Evolutionary conservation across 345 rosid species (phyloP).

Genomic region (Bretschneidera sinensis): DNA sequence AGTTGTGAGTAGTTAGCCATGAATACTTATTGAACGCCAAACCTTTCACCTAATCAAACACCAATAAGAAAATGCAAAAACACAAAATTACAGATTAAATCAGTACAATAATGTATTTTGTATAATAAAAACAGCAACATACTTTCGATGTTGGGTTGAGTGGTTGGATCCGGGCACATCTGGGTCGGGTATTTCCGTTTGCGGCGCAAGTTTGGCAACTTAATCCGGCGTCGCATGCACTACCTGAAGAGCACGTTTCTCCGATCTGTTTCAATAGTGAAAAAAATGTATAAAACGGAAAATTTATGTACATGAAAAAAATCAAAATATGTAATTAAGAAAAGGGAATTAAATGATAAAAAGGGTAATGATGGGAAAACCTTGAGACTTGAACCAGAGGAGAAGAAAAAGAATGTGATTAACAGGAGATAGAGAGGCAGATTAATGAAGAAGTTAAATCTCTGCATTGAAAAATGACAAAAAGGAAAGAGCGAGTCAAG

Average conservation of each 20-base stretch:
- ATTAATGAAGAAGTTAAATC: slow-evolving; percentile 4
- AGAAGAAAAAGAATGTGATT: slow-evolving; percentile 17
- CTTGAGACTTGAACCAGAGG: slow-evolving; percentile 29
- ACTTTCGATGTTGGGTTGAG: slow-evolving; percentile 71
- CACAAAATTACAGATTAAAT: too few species aligned
- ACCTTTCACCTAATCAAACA: slow-evolving; percentile 62
- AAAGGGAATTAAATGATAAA: neutral
- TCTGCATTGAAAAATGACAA: slow-evolving; percentile 17
- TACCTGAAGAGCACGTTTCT: slow-evolving; percentile 64
- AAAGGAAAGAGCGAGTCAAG: neutral
- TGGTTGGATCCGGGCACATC: slow-evolving; percentile 68
- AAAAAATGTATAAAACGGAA: neutral
- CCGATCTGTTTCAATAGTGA: slow-evolving; percentile 50
- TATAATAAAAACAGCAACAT: too few species aligned
- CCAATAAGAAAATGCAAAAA: slow-evolving; percentile 3
- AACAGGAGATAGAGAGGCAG: slow-evolving; percentile 18
- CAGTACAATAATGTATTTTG: too few species aligned
- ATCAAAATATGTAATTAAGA: neutral
- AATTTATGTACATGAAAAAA: too few species aligned
- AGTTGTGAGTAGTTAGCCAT: slow-evolving; percentile 95
- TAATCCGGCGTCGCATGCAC: slow-evolving; percentile 69
- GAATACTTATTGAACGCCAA: slow-evolving; percentile 83
- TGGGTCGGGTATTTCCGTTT: slow-evolving; percentile 69
- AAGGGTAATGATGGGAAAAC: slow-evolving; percentile 12
- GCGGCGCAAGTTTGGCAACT: slow-evolving; percentile 68